Percentiles rank a stretch among this genome's conserved stretches.
Evolutionary conservation across 768 basidiomycete genomes (phyloP).

Genomic region (Boletus sp.): DNA sequence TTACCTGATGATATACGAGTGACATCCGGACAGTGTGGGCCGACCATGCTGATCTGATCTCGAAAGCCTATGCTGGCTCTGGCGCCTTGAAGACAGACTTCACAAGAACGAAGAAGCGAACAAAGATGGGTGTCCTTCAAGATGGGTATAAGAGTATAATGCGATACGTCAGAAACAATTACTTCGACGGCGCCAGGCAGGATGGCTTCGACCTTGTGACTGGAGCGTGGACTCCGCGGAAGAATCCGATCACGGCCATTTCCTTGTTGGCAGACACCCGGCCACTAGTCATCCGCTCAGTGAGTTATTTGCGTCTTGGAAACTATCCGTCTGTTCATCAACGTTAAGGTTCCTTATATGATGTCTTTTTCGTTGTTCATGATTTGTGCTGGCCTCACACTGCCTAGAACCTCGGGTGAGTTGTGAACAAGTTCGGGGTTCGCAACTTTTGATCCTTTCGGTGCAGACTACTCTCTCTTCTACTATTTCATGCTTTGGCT

Average conservation of each 20-base stretch:
- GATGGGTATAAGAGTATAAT: slow-evolving; percentile 82
- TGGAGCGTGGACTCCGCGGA: slow-evolving; percentile 84
- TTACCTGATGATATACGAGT: slow-evolving; percentile 4
- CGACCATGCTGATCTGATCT: slow-evolving; percentile 89
- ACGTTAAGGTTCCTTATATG: slow-evolving; percentile 73
- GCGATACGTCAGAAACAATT: slow-evolving; percentile 94
- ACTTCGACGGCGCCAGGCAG: slow-evolving; percentile 89
- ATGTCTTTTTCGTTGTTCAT: slow-evolving; percentile 81
- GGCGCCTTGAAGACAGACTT: slow-evolving; percentile 97
- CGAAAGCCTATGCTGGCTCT: slow-evolving; percentile 89
- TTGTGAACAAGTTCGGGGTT: slow-evolving; percentile 9
- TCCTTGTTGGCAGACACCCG: slow-evolving; percentile 75
- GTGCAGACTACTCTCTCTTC: slow-evolving; percentile 73
- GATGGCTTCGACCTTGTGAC: slow-evolving; percentile 95
- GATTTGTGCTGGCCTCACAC: slow-evolving; percentile 80
- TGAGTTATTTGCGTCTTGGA: slow-evolving; percentile 38
- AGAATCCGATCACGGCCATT: slow-evolving; percentile 63
- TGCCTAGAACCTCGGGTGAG: slow-evolving; percentile 86
- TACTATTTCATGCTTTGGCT: slow-evolving; percentile 88
- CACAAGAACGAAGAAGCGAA: slow-evolving; percentile 89
- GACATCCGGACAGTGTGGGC: slow-evolving; percentile 76
- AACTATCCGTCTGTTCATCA: slow-evolving; percentile 2
- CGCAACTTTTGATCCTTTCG: background rate
- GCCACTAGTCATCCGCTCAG: slow-evolving; percentile 80
- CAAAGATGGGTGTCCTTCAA: slow-evolving; percentile 71